Evolutionary conservation across 345 rosid genomes (phyloP).

Genomic region (Eucalyptus curtisii): DNA sequence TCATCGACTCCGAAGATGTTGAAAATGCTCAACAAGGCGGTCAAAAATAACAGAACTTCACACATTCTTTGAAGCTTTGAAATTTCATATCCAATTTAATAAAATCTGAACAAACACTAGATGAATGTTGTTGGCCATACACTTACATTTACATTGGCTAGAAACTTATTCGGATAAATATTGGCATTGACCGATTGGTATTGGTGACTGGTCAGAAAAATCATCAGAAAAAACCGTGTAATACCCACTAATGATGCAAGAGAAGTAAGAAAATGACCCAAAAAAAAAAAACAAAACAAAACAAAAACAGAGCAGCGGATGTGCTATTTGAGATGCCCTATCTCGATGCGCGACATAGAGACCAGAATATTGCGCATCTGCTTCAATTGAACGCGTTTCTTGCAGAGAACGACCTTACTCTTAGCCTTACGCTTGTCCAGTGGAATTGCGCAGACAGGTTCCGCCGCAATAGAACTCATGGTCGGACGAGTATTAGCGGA

Average conservation of each 20-base stretch:
- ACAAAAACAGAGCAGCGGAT: neutral
- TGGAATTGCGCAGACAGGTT: neutral
- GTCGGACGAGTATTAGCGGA: neutral
- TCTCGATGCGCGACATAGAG: neutral
- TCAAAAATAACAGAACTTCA: no score
- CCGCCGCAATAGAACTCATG: neutral
- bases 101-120: neutral
- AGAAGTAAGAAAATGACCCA: neutral
- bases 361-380: neutral
- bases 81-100: no score
- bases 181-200: neutral
- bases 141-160: neutral
- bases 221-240: neutral
- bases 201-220: neutral
- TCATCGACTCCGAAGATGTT: fast-evolving
- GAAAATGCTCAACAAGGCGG: no score
- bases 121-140: neutral
- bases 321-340: neutral
- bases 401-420: neutral
- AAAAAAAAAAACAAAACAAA: no score
- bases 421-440: neutral
- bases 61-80: no score
- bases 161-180: neutral
- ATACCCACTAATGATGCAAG: neutral
- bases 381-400: neutral